Evolutionary conservation across 495 filamentous ascomycete species (phyloP), one percentile per base, ranked within the genome.

Genomic region (Baudoinia panamericana): DNA sequence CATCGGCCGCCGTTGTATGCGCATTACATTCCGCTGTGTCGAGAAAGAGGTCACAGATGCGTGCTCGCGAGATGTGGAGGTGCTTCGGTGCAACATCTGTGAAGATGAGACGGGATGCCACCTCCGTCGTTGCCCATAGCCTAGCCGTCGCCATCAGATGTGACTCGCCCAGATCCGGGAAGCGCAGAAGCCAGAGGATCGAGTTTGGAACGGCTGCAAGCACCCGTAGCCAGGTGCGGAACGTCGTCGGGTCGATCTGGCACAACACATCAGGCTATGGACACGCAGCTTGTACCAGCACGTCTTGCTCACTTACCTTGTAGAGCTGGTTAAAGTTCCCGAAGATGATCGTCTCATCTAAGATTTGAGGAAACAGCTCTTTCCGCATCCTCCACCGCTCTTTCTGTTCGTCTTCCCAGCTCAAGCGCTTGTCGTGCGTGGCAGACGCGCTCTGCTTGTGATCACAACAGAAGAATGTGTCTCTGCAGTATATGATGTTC

Each of bases 291-390:
- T n/a, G n/a, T n/a, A n/a, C n/a, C n/a, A n/a, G n/a, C n/a, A n/a
- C n/a, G n/a, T n/a, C n/a, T n/a, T n/a, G n/a, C n/a, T n/a, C n/a
- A 58, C 66, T 52, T 67, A 92, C 90, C 80, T 99, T 99, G 66
- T 99, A 99, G 18, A 99, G 64, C 61, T 99, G 90, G 60, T 99
- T 99, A 60, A 99, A 99, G 62, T 99, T 99, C 9, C 82, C 90
- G 30, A 99, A 71, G 48, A 99, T 94, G 51, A 99, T 77, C 18
- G 74, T 72, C 54, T 95, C 80, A 45, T 95, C 82, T 10, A 73
- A 65, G 17, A 99, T 67, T 9, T 70, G 67, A 2, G 90, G 92
- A 56, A 99, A 99, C 17, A 99, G 58, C 53, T 93, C 82, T 55
- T 93, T 94, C 18, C 90, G 76, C 90, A 95, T 96, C 36, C 70